A percentile compares a stretch with the other conserved stretches of the same genome.
Evolutionary conservation across 2,329 filamentous ascomycete species (phyloP).

Genomic region (Aspergillus fumigatiaffinis): DNA sequence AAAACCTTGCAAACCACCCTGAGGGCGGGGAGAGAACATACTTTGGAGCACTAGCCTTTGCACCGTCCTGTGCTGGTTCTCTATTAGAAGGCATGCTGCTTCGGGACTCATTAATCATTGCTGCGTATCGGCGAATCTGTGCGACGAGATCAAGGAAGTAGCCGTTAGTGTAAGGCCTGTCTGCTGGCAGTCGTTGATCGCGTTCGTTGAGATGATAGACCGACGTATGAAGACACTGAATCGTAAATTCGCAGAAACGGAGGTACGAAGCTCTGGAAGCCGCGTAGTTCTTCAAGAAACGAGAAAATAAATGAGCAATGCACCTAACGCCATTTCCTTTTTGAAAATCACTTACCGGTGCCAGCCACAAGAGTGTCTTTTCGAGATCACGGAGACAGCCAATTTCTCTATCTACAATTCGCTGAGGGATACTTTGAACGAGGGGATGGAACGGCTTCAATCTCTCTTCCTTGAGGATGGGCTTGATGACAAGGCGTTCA

Average conservation of each 20-base stretch:
- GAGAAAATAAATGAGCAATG: constrained; percentile 62
- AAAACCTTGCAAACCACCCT: constrained; percentile 47
- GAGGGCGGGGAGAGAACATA: constrained; percentile 10
- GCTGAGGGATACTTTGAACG: constrained; percentile 71
- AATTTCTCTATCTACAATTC: constrained; percentile 80
- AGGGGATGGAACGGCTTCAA: constrained; percentile 79
- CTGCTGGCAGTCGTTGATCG: constrained; percentile 78
- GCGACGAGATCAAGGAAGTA: constrained; percentile 97
- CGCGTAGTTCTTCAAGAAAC: constrained; percentile 65
- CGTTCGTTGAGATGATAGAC: constrained; percentile 80
- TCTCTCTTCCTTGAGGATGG: constrained; percentile 67
- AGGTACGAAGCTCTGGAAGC: constrained; percentile 71
- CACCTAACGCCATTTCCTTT: constrained; percentile 58
- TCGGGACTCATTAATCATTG: constrained; percentile 74
- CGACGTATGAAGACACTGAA: constrained; percentile 84
- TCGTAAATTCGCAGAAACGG: constrained; percentile 84
- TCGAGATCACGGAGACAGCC: constrained; percentile 89
- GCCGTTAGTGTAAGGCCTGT: constrained; percentile 89
- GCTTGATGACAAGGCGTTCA: constrained; percentile 71
- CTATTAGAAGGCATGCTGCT: constrained; percentile 55
- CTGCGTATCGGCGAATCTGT: constrained; percentile 86
- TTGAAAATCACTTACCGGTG: constrained; percentile 75
- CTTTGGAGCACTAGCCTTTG: constrained; percentile 52
- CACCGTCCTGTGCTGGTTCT: constrained; percentile 28
- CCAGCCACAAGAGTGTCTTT: constrained; percentile 85